Evolutionary conservation across 768 basidiomycete species (phyloP), one percentile per base, ranked within the genome.

Genomic region (Boletellus emodensis): DNA sequence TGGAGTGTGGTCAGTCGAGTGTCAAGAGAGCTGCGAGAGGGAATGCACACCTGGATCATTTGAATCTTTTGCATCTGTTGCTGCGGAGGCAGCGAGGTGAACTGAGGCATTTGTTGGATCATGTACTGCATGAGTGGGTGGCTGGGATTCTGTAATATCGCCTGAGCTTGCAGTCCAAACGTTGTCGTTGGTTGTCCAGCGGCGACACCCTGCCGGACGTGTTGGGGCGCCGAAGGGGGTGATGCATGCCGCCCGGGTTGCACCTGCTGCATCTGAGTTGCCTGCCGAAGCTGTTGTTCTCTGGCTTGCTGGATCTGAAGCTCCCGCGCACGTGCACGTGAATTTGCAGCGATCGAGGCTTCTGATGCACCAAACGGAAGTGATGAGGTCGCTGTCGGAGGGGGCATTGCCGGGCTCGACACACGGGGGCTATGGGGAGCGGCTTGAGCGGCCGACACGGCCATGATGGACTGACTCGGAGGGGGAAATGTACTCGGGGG

Each of bases 91-190:
- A 85, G 64, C 17, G 59, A 59, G 54, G 72, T 68, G 56, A 87
- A 87, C 11, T 74, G 74, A 6, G 83, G 85, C 1, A 82, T 61
- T 20, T 68, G 68, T 34, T 73, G 68, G 10, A 71, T 55, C 70
- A 87, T 72, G 56, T 82, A 79, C 50, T 78, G 74, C 65, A 83
- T 65, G 48, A 86, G 71, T 20, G 82, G 80, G 62, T 88, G 81
- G 11, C 52, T 63, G 5, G 80, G 83, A 51, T 64, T 70, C 51
- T 80, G 80, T 60, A 87, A 58, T n/a, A 82, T 63, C 39, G 73
- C 66, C 48, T 80, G 75, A 33, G 70, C 61, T 8, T 65, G 60
- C n/a, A 65, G 67, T 45, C 62, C 67, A 43, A 68, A 58, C 38
- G 51, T 20, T 3, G 55, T 3, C 40, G 54, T 68, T n/a, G 62